These are phyloP conservation scores for Podila horticola DNA, from an alignment of 192 early-diverging fungal species.

Conservation along the genomic window DNA sequence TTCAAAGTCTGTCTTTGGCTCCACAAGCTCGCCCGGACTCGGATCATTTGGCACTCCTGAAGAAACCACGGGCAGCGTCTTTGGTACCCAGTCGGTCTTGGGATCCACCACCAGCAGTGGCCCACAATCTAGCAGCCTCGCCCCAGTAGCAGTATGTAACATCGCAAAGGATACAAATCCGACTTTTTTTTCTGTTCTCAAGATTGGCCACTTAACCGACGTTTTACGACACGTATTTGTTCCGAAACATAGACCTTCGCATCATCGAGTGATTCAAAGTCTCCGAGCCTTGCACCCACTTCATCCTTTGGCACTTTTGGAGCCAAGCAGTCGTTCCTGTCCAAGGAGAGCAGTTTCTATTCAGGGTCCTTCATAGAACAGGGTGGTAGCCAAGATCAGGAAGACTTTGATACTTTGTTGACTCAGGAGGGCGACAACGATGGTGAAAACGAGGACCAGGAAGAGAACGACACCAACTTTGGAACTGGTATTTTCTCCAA, in stretches of 20 bases:
- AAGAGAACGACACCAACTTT: slow-evolving; percentile 23
- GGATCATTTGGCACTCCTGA: slow-evolving; percentile 8
- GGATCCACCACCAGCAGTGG: slow-evolving; percentile 17
- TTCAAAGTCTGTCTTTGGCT: slow-evolving; percentile 19
- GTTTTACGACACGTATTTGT: neutral
- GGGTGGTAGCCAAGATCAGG: slow-evolving; percentile 14
- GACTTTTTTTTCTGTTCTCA: neutral
- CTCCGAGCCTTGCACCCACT: neutral
- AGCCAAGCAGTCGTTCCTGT: slow-evolving; percentile 16
- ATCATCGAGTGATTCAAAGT: neutral
- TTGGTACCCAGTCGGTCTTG: slow-evolving; percentile 35
- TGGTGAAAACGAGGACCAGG: slow-evolving; percentile 5
- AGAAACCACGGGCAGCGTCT: slow-evolving; percentile 36
- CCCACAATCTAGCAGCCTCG: no score
- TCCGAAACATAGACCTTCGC: slow-evolving; percentile 7
- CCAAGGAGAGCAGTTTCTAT: slow-evolving; percentile 32
- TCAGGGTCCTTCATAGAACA: slow-evolving; percentile 31
- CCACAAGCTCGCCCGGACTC: slow-evolving; percentile 10
- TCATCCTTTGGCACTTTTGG: slow-evolving; percentile 36
- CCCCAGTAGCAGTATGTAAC: no score
- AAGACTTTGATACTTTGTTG: slow-evolving; percentile 38
- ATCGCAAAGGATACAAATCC: no score
- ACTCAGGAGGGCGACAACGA: slow-evolving; percentile 32
- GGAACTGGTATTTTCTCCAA: slow-evolving; percentile 27
- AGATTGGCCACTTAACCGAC: neutral